A percentile compares a stretch with the other conserved stretches of the same genome.
These are phyloP conservation scores for Coniochaeta pulveracea DNA, from an alignment of 2,329 filamentous ascomycete species.

Conservation along the genomic window DNA sequence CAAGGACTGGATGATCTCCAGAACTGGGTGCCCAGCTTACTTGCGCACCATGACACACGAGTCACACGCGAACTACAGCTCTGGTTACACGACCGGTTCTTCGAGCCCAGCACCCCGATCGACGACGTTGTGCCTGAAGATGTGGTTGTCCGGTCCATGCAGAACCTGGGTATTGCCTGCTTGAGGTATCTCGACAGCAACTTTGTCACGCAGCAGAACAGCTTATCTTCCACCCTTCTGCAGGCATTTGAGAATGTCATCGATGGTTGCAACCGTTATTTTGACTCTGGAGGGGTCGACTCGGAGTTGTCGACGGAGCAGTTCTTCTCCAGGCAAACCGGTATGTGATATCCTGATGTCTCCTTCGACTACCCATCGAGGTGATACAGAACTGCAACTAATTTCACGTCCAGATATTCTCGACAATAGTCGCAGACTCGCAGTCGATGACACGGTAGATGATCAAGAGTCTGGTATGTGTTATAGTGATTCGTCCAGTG, in stretches of 20 bases:
- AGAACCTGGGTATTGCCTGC: conserved; percentile 29
- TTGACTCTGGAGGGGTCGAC: conserved; percentile 19
- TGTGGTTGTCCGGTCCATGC: conserved; percentile 23
- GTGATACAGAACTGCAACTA: conserved; percentile 5
- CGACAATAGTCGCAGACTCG: conserved; percentile 38
- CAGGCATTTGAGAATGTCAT: conserved; percentile 29
- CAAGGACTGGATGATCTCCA: conserved; percentile 22
- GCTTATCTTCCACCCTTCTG: conserved; percentile 31
- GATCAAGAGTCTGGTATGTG: conserved; percentile 49
- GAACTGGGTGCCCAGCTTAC: conserved; percentile 38
- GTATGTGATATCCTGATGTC: conserved; percentile 23
- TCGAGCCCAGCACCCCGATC: conserved; percentile 19
- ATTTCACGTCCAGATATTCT: conserved; percentile 24
- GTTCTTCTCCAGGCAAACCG: conserved; percentile 22
- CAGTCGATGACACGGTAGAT: conserved; percentile 46
- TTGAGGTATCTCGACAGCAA: conserved; percentile 34
- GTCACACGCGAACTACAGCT: conserved; percentile 29
- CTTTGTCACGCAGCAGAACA: conserved; percentile 27
- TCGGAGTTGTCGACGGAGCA: conserved; percentile 18
- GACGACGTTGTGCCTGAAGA: conserved; percentile 18
- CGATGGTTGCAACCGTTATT: conserved; percentile 28
- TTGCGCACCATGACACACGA: conserved; percentile 32
- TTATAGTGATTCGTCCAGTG: conserved; percentile 24
- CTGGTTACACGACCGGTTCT: conserved; percentile 32
- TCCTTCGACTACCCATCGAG: background rate